Evolutionary conservation across 345 rosid species (phyloP), one percentile per base, ranked within the genome.

Genomic region (Mercurialis annua): DNA sequence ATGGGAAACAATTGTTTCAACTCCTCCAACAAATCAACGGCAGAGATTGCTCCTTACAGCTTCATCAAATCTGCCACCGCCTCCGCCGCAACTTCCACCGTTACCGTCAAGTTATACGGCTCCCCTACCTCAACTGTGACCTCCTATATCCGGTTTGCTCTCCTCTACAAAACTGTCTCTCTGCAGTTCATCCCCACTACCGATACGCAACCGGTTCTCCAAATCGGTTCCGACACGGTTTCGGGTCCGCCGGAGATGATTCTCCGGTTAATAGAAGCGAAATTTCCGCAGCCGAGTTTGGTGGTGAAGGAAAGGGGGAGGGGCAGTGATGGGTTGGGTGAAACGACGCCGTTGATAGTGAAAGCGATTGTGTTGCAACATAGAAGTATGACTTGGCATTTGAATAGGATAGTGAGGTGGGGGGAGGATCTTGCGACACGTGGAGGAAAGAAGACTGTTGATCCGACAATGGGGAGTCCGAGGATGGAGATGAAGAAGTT

Each of bases 401-500:
- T 88, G 34, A 82, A 71, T 76, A 80, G 90, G 74, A 71, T 86
- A 82, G 68, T 74, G 82, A 80, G 90, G 68, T 88, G 95, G 95
- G 81, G 77, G 36, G 84, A 85, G 52, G 95, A 88, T 75, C 73
- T 88, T 58, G 76, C 76, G 52, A 76, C 81, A 9, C 90, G 95
- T 71, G 81, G 84, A 30, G 87, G 86, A 2, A 74, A 61, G 80
- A 77, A 29, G 75, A 76, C 78, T 0, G 83, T 42, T 10, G 86
- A 88, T 83, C 92, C 92, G 34, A 62, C 81, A 4, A 80, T 80
- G 64, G 95, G 95, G 34, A 88, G 78, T 4, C 85, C 84, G 11
- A 80, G 64, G 73, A 88, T 88, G 92, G 95, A 88, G 84, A 69
- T 83, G 17, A 80, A 68, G 67, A 88, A 88, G 67, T 86, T 88